A percentile compares a stretch with the other conserved stretches of the same genome.
These are phyloP conservation scores for Ilyonectria robusta DNA, from an alignment of 2,329 filamentous ascomycete genomes.

Conservation along the genomic window DNA sequence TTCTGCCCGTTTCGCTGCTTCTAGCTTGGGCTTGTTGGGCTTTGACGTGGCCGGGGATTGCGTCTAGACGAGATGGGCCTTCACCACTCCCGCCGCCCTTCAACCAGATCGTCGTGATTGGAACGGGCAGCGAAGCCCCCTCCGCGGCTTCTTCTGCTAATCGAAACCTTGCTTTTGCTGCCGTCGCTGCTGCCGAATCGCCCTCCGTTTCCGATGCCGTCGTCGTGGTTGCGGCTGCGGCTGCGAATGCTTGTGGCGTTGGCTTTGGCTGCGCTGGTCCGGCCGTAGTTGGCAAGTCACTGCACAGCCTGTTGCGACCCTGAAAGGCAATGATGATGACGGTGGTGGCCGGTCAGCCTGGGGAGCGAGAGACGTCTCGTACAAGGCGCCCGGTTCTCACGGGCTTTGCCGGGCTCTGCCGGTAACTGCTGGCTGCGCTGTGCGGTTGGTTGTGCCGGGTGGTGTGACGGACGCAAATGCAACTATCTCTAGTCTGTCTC, in stretches of 20 bases:
- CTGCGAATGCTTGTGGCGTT: slow-evolving; percentile 5
- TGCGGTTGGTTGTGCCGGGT: slow-evolving; percentile 39
- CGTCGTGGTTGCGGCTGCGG: slow-evolving; percentile 3
- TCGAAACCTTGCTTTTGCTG: slow-evolving; percentile 29
- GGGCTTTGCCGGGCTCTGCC: slow-evolving; percentile 15
- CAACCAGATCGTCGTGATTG: slow-evolving; percentile 24
- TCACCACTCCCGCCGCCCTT: slow-evolving; percentile 20
- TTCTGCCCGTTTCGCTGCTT: slow-evolving; percentile 25
- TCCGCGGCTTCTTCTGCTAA: slow-evolving; percentile 14
- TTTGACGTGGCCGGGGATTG: slow-evolving; percentile 21
- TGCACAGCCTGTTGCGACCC: slow-evolving; percentile 33
- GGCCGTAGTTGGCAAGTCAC: slow-evolving; percentile 43
- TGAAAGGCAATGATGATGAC: slow-evolving; percentile 38
- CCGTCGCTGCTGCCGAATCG: slow-evolving; percentile 9
- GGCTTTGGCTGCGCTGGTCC: slow-evolving; percentile 24
- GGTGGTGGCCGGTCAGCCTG: slow-evolving; percentile 31
- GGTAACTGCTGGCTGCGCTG: slow-evolving; percentile 3
- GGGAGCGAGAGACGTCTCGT: slow-evolving; percentile 8
- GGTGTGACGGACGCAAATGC: slow-evolving; percentile 43
- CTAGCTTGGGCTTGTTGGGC: slow-evolving; percentile 42
- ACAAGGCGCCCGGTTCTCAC: slow-evolving; percentile 15
- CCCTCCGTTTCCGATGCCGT: slow-evolving; percentile 12
- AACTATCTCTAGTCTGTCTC: slow-evolving; percentile 41
- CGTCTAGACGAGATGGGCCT: slow-evolving; percentile 16
- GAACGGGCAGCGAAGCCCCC: slow-evolving; percentile 20